Evolutionary conservation across 768 basidiomycete genomes (phyloP).

Genomic region (Paxillus involutus): DNA sequence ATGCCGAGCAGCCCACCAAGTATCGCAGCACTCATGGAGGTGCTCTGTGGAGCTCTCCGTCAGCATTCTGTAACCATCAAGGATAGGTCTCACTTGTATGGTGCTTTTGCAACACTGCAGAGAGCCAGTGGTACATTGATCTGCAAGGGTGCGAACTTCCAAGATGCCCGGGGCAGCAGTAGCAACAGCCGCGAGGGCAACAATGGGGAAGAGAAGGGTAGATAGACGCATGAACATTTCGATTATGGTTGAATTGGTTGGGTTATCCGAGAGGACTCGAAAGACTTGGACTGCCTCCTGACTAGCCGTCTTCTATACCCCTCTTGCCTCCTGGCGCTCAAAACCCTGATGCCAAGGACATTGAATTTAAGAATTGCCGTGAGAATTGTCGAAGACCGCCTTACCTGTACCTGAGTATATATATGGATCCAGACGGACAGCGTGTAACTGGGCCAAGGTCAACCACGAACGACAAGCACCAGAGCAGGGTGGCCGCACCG

Average conservation of each 20-base stretch:
- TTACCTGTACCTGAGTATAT: too few species aligned
- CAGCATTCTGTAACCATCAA: too few species aligned
- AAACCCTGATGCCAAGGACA: too few species aligned
- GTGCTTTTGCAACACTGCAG: constrained; percentile 10
- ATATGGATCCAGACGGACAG: too few species aligned
- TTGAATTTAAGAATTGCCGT: too few species aligned
- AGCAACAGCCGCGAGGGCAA: constrained; percentile 4
- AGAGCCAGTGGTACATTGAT: constrained; percentile 40
- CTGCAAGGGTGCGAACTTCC: neutral
- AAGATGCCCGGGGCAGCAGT: neutral
- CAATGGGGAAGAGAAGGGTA: neutral
- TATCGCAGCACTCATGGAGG: neutral
- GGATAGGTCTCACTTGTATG: neutral
- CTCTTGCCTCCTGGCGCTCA: too few species aligned
- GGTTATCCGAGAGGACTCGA: neutral
- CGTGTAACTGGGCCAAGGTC: too few species aligned
- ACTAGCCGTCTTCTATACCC: too few species aligned
- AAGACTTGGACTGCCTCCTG: neutral
- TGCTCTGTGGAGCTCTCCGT: neutral
- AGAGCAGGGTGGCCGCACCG: too few species aligned
- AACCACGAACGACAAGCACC: too few species aligned
- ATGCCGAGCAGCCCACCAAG: neutral
- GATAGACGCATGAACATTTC: constrained; percentile 1
- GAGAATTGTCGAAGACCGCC: too few species aligned
- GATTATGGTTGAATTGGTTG: neutral